A percentile compares a stretch with the other conserved stretches of the same genome.
These are phyloP conservation scores for Aspergillus neoniger DNA, from an alignment of 2,329 filamentous ascomycete species.

Conservation along the genomic window DNA sequence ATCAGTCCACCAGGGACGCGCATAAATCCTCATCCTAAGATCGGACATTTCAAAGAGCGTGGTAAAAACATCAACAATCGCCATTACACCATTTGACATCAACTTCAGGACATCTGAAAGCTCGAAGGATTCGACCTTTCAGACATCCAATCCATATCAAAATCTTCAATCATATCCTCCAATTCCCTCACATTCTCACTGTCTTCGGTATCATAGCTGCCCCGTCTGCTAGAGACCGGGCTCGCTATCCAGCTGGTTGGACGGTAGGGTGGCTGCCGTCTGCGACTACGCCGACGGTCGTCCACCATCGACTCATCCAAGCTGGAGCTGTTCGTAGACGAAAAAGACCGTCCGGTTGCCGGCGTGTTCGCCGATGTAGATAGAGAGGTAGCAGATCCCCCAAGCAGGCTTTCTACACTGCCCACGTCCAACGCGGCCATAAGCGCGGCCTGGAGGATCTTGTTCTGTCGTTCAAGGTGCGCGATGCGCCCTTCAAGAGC, in stretches of 20 bases:
- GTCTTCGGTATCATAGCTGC: conserved; percentile 28
- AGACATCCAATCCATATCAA: conserved; percentile 36
- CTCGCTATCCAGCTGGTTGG: conserved; percentile 36
- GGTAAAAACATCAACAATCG: neutral
- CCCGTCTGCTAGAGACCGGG: conserved; percentile 29
- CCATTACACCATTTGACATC: neutral
- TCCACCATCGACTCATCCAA: conserved; percentile 9
- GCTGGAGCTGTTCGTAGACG: conserved; percentile 22
- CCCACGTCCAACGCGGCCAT: conserved; percentile 43
- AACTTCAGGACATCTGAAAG: neutral
- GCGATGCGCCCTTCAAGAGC: conserved; percentile 41
- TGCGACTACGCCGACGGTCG: neutral
- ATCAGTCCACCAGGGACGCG: neutral
- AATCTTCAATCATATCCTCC: conserved; percentile 36
- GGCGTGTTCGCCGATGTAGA: conserved; percentile 18
- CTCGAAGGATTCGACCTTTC: conserved; percentile 20
- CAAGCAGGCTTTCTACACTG: conserved; percentile 29
- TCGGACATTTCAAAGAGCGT: conserved; percentile 1
- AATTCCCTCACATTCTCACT: conserved; percentile 30
- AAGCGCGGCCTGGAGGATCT: conserved; percentile 45
- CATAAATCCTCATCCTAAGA: conserved; percentile 6
- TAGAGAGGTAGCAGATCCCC: conserved; percentile 25
- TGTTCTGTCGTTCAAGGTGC: conserved; percentile 46
- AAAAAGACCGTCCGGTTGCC: conserved; percentile 19
- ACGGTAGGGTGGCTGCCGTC: conserved; percentile 15